Evolutionary conservation across 345 rosid species (phyloP).

Genomic region (Brassica nigra): DNA sequence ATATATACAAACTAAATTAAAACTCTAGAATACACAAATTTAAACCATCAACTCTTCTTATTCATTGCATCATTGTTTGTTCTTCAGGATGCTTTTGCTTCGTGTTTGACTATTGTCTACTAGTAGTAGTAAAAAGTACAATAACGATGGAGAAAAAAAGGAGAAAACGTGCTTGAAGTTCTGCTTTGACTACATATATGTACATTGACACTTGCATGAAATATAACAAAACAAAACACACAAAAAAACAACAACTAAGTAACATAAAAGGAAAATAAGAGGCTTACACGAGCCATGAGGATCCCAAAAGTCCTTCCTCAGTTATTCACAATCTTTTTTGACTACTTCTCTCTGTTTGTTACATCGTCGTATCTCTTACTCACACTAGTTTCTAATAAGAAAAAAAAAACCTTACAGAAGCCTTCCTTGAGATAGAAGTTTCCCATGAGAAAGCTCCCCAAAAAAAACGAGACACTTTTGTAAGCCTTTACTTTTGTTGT

Average conservation of each 20-base stretch:
- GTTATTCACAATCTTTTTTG: conserved; percentile 34
- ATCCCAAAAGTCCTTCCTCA: conserved; percentile 2
- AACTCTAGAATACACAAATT: background rate
- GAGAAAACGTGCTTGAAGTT: conserved; percentile 5
- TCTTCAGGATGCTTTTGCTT: background rate
- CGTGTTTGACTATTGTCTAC: background rate
- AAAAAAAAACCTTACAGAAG: conserved; percentile 3
- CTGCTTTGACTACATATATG: conserved; percentile 9
- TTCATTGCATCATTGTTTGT: background rate
- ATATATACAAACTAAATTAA: background rate
- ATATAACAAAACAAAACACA: background rate
- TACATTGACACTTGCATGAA: conserved; percentile 4
- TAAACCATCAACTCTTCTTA: background rate
- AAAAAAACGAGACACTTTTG: conserved; percentile 35
- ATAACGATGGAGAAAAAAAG: background rate
- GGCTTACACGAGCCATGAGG: background rate
- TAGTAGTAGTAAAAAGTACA: background rate
- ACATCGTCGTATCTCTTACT: conserved; percentile 22
- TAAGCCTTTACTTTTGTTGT: conserved; percentile 8
- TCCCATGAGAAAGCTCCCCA: conserved; percentile 28
- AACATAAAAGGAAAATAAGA: background rate
- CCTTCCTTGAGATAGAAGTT: conserved; percentile 11
- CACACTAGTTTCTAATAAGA: conserved; percentile 19
- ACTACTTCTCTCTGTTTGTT: conserved; percentile 23
- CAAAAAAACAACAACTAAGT: background rate